phyloP scores from a whole-genome alignment of 2,329 filamentous ascomycete species.

The Aspergillus fumigatiaffinis region DNA sequence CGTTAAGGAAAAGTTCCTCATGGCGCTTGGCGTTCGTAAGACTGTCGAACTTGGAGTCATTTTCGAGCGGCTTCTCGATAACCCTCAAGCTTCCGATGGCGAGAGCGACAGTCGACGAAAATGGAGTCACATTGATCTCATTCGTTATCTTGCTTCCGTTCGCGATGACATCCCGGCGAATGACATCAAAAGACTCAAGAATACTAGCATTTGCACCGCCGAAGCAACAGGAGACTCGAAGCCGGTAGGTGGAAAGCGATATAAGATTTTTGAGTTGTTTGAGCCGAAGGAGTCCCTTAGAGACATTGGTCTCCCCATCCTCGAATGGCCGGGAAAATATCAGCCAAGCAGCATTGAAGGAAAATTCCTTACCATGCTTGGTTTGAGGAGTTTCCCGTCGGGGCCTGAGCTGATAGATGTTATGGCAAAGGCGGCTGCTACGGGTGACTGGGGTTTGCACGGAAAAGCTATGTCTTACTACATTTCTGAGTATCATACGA shows the following conservation, averaged over 20 bases:
- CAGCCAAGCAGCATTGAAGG: conserved; percentile 66
- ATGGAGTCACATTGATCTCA: conserved; percentile 92
- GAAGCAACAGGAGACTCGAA: conserved; percentile 58
- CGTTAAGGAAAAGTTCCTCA: conserved; percentile 86
- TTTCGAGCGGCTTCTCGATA: conserved; percentile 75
- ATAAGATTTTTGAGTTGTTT: conserved; percentile 74
- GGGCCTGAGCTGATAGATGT: conserved; percentile 72
- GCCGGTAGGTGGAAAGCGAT: conserved; percentile 52
- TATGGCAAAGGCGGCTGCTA: conserved; percentile 62
- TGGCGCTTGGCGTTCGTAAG: conserved; percentile 82
- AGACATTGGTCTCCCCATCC: conserved; percentile 66
- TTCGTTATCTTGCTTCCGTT: conserved; percentile 91
- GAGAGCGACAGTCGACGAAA: conserved; percentile 49
- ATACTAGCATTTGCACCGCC: conserved; percentile 77
- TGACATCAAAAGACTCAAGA: conserved; percentile 73
- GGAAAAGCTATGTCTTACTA: conserved; percentile 75
- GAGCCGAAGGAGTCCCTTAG: conserved; percentile 71
- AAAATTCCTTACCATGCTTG: conserved; percentile 67
- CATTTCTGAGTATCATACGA: conserved; percentile 70
- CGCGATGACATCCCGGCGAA: conserved; percentile 78
- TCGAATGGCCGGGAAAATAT: conserved; percentile 78
- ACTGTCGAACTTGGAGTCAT: conserved; percentile 93
- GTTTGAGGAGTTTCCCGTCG: conserved; percentile 67
- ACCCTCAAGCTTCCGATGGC: conserved; percentile 45
- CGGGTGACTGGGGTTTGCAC: conserved; percentile 52